phyloP scores from a whole-genome alignment of 768 basidiomycete species.

The Agaricus subrufescens region DNA sequence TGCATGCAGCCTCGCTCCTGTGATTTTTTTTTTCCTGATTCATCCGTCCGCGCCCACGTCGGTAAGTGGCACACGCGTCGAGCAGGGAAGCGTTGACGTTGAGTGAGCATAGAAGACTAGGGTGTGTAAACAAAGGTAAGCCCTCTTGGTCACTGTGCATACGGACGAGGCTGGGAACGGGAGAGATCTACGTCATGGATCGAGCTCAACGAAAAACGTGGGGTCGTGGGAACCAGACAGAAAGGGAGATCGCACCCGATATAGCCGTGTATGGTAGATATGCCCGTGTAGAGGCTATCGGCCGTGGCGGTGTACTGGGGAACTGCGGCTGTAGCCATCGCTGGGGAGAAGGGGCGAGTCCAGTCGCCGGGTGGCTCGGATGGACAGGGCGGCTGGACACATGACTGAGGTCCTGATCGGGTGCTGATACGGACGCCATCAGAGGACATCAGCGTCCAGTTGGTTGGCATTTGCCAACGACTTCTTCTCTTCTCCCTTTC shows the following conservation, averaged over 20 bases:
- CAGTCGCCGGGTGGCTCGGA: not conserved
- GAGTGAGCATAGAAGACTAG: not conserved
- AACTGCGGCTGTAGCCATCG: not conserved
- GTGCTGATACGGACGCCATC: constrained; percentile 14
- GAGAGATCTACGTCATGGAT: constrained; percentile 22
- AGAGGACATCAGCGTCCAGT: constrained; percentile 6
- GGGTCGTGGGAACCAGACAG: constrained; percentile 23
- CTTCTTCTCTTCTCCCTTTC: constrained; percentile 24
- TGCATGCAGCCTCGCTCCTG: constrained; percentile 3
- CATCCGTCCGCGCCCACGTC: constrained; percentile 1
- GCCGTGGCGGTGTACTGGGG: not conserved
- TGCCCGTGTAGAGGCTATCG: constrained; percentile 3
- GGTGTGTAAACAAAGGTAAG: constrained; percentile 8
- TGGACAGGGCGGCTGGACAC: not conserved
- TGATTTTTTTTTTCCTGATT: constrained; percentile 4
- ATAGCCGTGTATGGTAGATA: constrained; percentile 12
- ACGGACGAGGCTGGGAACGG: not conserved
- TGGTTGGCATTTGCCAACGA: constrained; percentile 18
- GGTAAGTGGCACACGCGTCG: constrained; percentile 13
- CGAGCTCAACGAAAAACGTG: constrained; percentile 38
- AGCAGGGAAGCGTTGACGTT: not conserved
- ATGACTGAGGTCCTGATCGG: constrained; percentile 13
- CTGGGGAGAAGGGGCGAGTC: not conserved
- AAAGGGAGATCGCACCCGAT: constrained; percentile 20
- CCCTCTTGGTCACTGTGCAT: not conserved